phyloP scores from a whole-genome alignment of 2,329 filamentous ascomycete species.

The Sporothrix humicola region DNA sequence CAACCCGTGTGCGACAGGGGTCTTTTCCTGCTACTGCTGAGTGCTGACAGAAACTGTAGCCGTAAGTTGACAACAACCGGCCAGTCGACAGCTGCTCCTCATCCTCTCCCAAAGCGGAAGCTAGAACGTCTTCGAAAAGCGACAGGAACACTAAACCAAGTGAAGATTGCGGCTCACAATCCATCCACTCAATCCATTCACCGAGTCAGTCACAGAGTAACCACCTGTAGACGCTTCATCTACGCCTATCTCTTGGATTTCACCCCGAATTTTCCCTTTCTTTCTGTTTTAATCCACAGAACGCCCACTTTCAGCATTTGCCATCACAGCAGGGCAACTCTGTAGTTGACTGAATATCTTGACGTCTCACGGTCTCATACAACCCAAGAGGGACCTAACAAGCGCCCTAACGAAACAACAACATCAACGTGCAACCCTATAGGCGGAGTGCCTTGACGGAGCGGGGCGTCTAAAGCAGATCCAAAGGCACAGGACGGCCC shows the following conservation, averaged over 20 bases:
- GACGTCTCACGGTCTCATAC: background rate
- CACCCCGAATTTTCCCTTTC: too few relatives aligned
- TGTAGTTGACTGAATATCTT: background rate
- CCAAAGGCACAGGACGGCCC: conserved; percentile 20
- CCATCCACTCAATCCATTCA: too few relatives aligned
- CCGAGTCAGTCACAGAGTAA: too few relatives aligned
- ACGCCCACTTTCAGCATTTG: too few relatives aligned
- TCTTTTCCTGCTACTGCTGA: background rate
- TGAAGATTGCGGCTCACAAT: background rate
- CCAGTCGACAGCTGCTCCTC: background rate
- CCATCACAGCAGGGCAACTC: too few relatives aligned
- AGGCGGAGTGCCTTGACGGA: conserved; percentile 2
- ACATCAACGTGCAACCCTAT: background rate
- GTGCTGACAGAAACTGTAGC: conserved; percentile 12
- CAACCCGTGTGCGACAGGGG: conserved; percentile 20
- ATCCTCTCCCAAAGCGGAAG: conserved; percentile 20
- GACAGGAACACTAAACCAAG: background rate
- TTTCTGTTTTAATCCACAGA: too few relatives aligned
- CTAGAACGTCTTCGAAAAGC: conserved; percentile 1
- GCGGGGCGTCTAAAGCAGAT: conserved; percentile 29
- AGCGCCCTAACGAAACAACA: background rate
- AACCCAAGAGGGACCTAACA: conserved; percentile 1
- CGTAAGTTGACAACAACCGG: background rate
- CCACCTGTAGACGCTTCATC: too few relatives aligned
- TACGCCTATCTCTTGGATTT: too few relatives aligned